Base-by-base conservation (phyloP, 2,329 filamentous ascomycete genomes). In the Trichoderma semiorbis region DNA sequence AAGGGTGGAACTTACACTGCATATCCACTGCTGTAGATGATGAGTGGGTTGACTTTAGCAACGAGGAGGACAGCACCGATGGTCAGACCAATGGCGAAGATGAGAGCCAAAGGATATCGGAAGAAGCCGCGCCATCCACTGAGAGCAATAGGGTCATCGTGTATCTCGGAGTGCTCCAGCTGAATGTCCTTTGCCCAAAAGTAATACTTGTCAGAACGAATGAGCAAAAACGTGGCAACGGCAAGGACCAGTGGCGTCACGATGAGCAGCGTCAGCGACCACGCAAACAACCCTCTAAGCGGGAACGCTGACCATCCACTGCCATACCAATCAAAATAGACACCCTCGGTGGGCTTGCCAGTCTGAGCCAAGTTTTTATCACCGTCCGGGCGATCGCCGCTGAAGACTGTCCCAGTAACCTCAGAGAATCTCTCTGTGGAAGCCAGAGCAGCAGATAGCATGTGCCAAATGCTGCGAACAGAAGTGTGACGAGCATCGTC, bases 241-340 rank as follows among this genome's bases (percentile, higher is more conserved):
- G 93, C 84, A 28, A 98, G 83, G 3, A 92, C 83, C 60, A 98
- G 79, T 1, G 95, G 95, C 0, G 92, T 90, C 24, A 91, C 91
- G 24, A 97, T 91, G 24, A 98, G 88, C 14, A 98, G 82, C 1
- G 93, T 92, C 32, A 98, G 87, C 6, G 94, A 95, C 82, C 96
- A 90, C 4, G 94, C 94, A 81, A 98, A 98, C 71, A 98, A 86
- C 8, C 93, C 94, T 74, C 92, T 89, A 50, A 98, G 85, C 61
- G 88, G 87, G 78, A 98, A 93, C 2, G 97, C 86, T 18, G 92
- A 93, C 80, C 98, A 94, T 1, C 86, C 86, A 70, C 86, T 88
- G 57, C 95, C 96, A 75, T 97, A 95, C 8, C 98, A 82, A 78
- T 98, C 96, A 78, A 98, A 98, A 94, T 95, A 99, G 16, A 98